These are phyloP conservation scores for Botryotinia narcissicola DNA, from an alignment of 2,329 filamentous ascomycete genomes.

Conservation along the genomic window DNA sequence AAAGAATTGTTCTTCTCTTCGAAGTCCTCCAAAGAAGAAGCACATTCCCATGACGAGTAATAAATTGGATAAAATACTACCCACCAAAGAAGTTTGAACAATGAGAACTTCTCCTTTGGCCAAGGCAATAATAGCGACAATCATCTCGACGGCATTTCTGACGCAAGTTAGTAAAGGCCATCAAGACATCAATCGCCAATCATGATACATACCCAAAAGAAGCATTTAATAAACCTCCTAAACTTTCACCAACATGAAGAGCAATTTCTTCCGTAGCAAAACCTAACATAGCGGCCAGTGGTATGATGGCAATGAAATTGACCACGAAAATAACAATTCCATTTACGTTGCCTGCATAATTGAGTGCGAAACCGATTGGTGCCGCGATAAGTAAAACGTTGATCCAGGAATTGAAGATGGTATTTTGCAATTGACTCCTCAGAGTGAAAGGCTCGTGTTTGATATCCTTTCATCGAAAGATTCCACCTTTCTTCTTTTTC, in stretches of 20 bases:
- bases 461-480: slow-evolving; percentile 41
- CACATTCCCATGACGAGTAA: slow-evolving; percentile 88
- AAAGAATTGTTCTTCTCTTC: slow-evolving; percentile 80
- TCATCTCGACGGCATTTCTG: slow-evolving; percentile 82
- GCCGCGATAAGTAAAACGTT: slow-evolving; percentile 78
- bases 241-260: slow-evolving; percentile 74
- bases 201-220: slow-evolving; percentile 68
- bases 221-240: slow-evolving; percentile 86
- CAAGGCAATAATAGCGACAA: slow-evolving; percentile 83
- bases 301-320: slow-evolving; percentile 93
- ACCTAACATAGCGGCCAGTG: slow-evolving; percentile 79
- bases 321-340: slow-evolving; percentile 72
- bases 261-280: slow-evolving; percentile 91
- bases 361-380: slow-evolving; percentile 74
- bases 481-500: slow-evolving; percentile 31
- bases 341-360: slow-evolving; percentile 57
- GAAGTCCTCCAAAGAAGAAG: slow-evolving; percentile 74
- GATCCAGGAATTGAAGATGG: slow-evolving; percentile 80
- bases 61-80: slow-evolving; percentile 87
- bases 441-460: slow-evolving; percentile 52
- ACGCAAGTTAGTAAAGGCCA: slow-evolving; percentile 32
- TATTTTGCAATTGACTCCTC: slow-evolving; percentile 67
- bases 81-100: slow-evolving; percentile 89
- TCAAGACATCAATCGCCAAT: not conserved
- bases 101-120: slow-evolving; percentile 67